Conservation (phyloP, 2,329 filamentous ascomycete species). For the Cryphonectria parasitica region DNA sequence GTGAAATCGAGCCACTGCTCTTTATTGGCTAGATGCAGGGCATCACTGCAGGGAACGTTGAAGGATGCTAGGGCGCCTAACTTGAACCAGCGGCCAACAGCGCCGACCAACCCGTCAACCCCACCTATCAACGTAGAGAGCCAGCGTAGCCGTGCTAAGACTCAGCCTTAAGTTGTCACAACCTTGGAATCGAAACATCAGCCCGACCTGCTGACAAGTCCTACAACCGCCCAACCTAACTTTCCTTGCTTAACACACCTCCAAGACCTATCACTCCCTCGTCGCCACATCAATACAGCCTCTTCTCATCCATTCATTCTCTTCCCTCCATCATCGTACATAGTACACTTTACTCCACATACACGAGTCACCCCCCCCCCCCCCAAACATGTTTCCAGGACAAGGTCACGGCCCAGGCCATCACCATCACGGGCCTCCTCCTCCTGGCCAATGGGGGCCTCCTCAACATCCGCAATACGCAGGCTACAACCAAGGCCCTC, state of each 20-base stretch:
- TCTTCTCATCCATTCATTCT: neutral
- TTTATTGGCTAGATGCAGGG: no score
- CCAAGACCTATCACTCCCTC: neutral
- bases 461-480: conserved; percentile 11
- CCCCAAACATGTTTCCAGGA: conserved; percentile 33
- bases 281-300: neutral
- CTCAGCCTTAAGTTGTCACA: neutral
- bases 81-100: neutral
- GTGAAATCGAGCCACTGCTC: no score
- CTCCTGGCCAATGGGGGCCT: conserved; percentile 25
- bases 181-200: neutral
- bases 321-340: no score
- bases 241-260: neutral
- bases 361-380: neutral
- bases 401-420: conserved; percentile 34
- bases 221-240: neutral
- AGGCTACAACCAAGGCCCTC: conserved; percentile 17
- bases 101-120: no score
- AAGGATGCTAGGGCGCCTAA: neutral
- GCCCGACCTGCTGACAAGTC: neutral
- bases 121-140: neutral
- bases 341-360: neutral
- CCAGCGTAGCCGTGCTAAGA: neutral
- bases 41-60: neutral
- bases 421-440: conserved; percentile 29